Evolutionary conservation across 2,329 filamentous ascomycete genomes (phyloP), one percentile per base, ranked within the genome.

Genomic region (Trichoderma simmonsii): DNA sequence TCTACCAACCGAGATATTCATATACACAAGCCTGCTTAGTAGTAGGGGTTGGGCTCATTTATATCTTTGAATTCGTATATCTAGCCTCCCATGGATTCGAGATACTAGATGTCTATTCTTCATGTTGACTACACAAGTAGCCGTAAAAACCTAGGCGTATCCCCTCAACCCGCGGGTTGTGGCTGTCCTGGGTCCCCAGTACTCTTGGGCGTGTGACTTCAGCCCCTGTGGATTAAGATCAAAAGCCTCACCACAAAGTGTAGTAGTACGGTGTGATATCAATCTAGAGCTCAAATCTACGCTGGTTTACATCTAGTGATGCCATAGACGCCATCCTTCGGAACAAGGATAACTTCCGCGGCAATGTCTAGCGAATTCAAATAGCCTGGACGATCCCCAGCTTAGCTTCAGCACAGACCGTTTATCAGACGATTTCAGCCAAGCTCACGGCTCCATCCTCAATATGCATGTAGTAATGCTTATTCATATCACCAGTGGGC

Each of bases 401-500:
- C 15, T 30, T 57, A 57, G 54, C 54, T 30, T 30, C 26, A 57
- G 26, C 54, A 57, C 12, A 30, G 24, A 57, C 54, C 54, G 54
- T 30, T n/a, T 15, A 28, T 57, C 54, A 57, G 54, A 57, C 2
- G 54, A 57, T 28, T 28, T 18, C 9, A 8, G 54, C 24, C 3
- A 6, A 11, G 24, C 4, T 51, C 54, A 57, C 54, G 18, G 14
- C 24, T n/a, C 24, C 54, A 28, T 57, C 24, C 14, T 30, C 18
- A 12, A 2, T 9, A 54, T 24, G 48, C 21, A 54, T 24, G 48
- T 54, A 54, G 48, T 21, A 57, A 57, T 14, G 43, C 43, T 51
- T 51, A 21, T 51, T 43, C 15, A 18, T n/a, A 43, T 26, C 26
- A 57, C 12, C 4, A 30, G 14, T 18, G 26, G 54, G 26, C 54